A percentile compares a stretch with the other conserved stretches of the same genome.
Conservation (phyloP, 2,329 filamentous ascomycete species). For the Dothideomycetes sp. region DNA sequence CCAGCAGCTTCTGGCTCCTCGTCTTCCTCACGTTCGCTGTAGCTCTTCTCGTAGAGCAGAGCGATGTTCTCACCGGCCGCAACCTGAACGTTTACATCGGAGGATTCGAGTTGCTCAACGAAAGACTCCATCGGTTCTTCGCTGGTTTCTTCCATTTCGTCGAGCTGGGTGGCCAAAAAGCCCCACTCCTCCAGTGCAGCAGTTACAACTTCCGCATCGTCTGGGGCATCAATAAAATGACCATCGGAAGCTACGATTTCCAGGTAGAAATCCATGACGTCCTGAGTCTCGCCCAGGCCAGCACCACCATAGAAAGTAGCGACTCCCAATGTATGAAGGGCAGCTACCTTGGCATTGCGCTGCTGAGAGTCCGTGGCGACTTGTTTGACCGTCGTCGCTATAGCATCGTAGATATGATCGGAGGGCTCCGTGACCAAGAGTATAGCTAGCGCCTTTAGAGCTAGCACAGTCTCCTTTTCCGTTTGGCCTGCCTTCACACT, state of each 20-base stretch:
- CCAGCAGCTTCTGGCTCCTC: conserved; percentile 31
- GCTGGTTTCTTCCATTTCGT: conserved; percentile 61
- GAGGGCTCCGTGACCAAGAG: conserved; percentile 58
- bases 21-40: conserved; percentile 46
- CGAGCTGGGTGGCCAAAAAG: conserved; percentile 65
- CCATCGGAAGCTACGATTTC: conserved; percentile 76
- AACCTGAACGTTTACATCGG: conserved; percentile 61
- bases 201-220: conserved; percentile 59
- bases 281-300: conserved; percentile 51
- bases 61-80: conserved; percentile 73
- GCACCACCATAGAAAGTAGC: conserved; percentile 67
- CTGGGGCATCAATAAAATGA: conserved; percentile 56
- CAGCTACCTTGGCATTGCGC: conserved; percentile 52
- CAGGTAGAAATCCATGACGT: conserved; percentile 63
- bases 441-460: conserved; percentile 60
- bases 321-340: conserved; percentile 64
- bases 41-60: conserved; percentile 66
- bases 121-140: conserved; percentile 69
- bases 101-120: conserved; percentile 73
- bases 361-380: conserved; percentile 58
- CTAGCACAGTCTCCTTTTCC: conserved; percentile 57
- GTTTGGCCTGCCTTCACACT: conserved; percentile 60
- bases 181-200: conserved; percentile 71
- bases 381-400: conserved; percentile 47
- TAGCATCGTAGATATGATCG: conserved; percentile 54